Conservation (phyloP, 1,139 yeast genomes). For the Candida smagusa region DNA sequence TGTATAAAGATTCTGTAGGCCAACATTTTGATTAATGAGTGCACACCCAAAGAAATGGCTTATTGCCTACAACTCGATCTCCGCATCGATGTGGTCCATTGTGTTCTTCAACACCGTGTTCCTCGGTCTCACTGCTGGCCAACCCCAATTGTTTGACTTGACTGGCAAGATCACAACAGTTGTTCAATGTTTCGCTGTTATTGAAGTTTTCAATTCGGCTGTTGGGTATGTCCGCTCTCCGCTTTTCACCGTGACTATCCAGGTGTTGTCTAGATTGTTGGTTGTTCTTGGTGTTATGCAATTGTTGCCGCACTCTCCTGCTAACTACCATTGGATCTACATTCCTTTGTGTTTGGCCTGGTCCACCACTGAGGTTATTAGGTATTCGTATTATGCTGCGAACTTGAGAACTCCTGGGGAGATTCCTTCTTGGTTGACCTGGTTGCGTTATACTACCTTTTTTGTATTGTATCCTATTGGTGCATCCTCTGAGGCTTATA, state of each 20-base stretch:
- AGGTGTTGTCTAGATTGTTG: conserved; percentile 79
- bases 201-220: conserved; percentile 77
- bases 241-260: conserved; percentile 75
- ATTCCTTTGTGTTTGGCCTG: conserved; percentile 75
- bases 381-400: conserved; percentile 82
- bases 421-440: conserved; percentile 62
- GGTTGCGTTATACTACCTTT: conserved; percentile 82
- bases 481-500: conserved; percentile 75
- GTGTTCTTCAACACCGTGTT: conserved; percentile 42
- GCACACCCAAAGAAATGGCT: conserved; percentile 37
- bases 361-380: conserved; percentile 85
- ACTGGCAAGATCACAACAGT: conserved; percentile 59
- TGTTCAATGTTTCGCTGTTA: conserved; percentile 79
- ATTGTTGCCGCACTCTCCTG: conserved; percentile 66
- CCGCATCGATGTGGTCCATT: conserved; percentile 45
- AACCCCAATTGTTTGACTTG: conserved; percentile 56
- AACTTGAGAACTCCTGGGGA: conserved; percentile 56
- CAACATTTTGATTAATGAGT: too few relatives aligned
- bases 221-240: conserved; percentile 85
- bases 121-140: conserved; percentile 42
- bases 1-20: too few relatives aligned
- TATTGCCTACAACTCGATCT: conserved; percentile 43
- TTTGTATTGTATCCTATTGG: conserved; percentile 86
- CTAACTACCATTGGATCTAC: conserved; percentile 58
- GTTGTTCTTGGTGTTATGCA: conserved; percentile 83